Evolutionary conservation across 345 rosid species (phyloP).

Genomic region (Dimocarpus longan): DNA sequence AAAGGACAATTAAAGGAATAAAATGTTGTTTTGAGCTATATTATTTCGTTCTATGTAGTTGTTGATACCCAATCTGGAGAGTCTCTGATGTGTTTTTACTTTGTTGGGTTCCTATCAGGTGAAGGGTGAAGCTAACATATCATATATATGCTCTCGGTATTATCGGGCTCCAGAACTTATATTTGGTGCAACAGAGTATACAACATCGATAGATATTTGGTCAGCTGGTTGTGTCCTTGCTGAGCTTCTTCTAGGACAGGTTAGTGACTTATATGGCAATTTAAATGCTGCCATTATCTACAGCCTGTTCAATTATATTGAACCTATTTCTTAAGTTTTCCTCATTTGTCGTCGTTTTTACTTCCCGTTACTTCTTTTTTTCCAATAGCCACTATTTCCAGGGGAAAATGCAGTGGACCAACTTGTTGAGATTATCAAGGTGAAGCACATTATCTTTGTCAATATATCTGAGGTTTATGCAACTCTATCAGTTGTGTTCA

Average conservation of each 20-base stretch:
- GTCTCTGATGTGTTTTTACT: neutral
- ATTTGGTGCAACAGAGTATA: conserved; percentile 79
- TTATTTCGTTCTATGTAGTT: conserved; percentile 7
- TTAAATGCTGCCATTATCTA: neutral
- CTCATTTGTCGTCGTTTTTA: neutral
- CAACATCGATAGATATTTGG: conserved; percentile 87
- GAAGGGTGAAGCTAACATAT: conserved; percentile 77
- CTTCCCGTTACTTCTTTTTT: neutral
- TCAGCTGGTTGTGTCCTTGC: conserved; percentile 94
- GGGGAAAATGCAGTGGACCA: conserved; percentile 90
- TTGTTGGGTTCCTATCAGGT: conserved; percentile 43
- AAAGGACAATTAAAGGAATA: neutral
- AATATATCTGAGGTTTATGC: conserved; percentile 1
- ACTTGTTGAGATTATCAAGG: conserved; percentile 88
- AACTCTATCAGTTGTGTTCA: conserved; percentile 4
- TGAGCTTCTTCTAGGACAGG: conserved; percentile 86
- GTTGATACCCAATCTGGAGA: neutral
- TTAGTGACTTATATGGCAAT: conserved; percentile 28
- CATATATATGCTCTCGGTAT: conserved; percentile 85
- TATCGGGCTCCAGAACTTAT: conserved; percentile 92
- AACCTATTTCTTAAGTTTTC: conserved; percentile 1
- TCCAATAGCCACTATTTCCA: conserved; percentile 67
- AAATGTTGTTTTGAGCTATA: neutral
- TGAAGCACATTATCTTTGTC: conserved; percentile 18
- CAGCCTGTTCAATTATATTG: neutral